phyloP scores from a whole-genome alignment of 148 eudicot genomes.

The Fagopyrum tataricum region DNA sequence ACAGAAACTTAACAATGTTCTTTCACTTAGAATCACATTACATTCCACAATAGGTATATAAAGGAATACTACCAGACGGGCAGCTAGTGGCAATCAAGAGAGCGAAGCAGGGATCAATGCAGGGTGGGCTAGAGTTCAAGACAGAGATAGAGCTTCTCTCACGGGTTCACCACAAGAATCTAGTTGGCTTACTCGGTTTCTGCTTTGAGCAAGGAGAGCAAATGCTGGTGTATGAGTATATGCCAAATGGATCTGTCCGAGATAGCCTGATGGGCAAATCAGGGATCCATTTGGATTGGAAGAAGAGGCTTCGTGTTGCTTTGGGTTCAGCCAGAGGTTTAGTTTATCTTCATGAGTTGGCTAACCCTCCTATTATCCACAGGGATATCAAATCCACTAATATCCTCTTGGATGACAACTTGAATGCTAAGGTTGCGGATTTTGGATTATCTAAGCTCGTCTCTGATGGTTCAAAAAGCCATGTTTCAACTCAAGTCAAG shows the following conservation, averaged over 20 bases:
- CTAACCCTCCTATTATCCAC: constrained; percentile 90
- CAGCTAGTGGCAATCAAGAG: constrained; percentile 75
- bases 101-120: constrained; percentile 80
- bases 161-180: constrained; percentile 92
- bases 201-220: constrained; percentile 92
- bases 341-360: constrained; percentile 83
- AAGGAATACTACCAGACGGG: constrained; percentile 63
- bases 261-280: constrained; percentile 78
- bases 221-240: constrained; percentile 83
- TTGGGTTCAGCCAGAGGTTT: constrained; percentile 92
- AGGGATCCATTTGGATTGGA: constrained; percentile 83
- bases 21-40: no score
- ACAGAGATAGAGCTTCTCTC: constrained; percentile 94
- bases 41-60: constrained; percentile 50
- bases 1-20: background rate
- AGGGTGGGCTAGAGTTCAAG: constrained; percentile 91
- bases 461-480: constrained; percentile 59
- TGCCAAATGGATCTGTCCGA: constrained; percentile 81
- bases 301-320: constrained; percentile 71
- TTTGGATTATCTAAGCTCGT: constrained; percentile 88
- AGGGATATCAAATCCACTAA: constrained; percentile 90
- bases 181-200: constrained; percentile 76
- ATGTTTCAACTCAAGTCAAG: constrained; percentile 94
- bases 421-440: constrained; percentile 88
- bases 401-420: constrained; percentile 72